phyloP scores from a whole-genome alignment of 2,329 filamentous ascomycete genomes.

The Ophiostoma piceae region DNA sequence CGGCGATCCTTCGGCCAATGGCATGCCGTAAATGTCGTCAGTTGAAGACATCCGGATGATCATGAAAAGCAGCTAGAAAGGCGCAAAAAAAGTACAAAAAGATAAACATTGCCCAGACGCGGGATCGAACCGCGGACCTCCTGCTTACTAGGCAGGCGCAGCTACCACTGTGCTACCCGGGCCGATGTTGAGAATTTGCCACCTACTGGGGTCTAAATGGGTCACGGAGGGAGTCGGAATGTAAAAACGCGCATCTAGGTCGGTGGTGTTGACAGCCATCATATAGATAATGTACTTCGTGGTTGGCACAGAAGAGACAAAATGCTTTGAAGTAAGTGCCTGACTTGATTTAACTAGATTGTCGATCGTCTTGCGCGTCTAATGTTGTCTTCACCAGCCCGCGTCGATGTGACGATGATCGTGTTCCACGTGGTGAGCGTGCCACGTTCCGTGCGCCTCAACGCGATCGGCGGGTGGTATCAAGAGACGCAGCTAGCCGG shows the following conservation, averaged over 20 bases:
- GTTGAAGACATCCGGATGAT: no score
- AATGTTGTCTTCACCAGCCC: neutral
- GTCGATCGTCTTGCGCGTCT: no score
- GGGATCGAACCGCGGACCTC: conserved; percentile 14
- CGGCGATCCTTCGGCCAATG: neutral
- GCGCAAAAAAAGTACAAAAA: neutral
- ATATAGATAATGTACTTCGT: no score
- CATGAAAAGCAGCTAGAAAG: no score
- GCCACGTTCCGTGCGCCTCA: neutral
- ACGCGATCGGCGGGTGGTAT: neutral
- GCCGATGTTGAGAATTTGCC: neutral
- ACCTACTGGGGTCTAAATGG: neutral
- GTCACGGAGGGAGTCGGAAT: neutral
- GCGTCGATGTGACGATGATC: neutral
- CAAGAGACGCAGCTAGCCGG: neutral
- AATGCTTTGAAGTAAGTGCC: no score
- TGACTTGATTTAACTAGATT: no score
- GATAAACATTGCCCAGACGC: conserved; percentile 1
- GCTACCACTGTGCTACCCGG: conserved; percentile 14
- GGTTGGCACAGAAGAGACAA: no score
- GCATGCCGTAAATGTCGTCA: neutral
- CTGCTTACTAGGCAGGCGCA: conserved; percentile 14
- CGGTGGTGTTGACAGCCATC: neutral
- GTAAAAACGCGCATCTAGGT: neutral
- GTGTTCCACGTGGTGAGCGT: neutral